Evolutionary conservation across 352 stramenopile species (phyloP).

Genomic region (Phytophthora hibernalis): DNA sequence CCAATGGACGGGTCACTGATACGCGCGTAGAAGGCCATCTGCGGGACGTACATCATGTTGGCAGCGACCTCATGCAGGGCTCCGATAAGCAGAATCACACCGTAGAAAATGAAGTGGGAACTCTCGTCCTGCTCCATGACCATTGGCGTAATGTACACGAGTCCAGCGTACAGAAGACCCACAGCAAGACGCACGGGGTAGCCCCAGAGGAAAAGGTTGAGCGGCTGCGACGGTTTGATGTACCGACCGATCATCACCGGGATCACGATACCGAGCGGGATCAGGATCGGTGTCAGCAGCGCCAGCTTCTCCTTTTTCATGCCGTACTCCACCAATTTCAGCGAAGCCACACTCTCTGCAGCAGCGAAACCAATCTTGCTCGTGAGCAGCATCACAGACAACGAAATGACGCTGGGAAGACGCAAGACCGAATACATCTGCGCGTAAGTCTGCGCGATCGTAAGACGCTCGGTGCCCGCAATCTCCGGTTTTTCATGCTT

Average conservation of each 20-base stretch:
- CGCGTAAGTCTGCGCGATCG: conserved; percentile 90
- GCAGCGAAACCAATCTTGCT: conserved; percentile 93
- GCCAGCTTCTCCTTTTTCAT: conserved; percentile 94
- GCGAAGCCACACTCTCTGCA: conserved; percentile 89
- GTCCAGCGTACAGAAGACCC: conserved; percentile 81
- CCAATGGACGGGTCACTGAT: conserved; percentile 98
- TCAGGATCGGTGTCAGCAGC: conserved; percentile 86
- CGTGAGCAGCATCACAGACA: conserved; percentile 92
- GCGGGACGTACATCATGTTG: conserved; percentile 94
- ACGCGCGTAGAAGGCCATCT: conserved; percentile 99
- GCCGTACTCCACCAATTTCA: conserved; percentile 94
- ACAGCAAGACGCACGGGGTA: conserved; percentile 88
- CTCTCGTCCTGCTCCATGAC: conserved; percentile 82
- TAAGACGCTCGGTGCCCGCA: conserved; percentile 70
- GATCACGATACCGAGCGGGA: conserved; percentile 90
- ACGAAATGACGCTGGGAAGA: conserved; percentile 86
- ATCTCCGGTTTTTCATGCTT: conserved; percentile 87
- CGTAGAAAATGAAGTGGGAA: conserved; percentile 83
- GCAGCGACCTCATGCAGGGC: conserved; percentile 84
- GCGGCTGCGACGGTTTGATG: conserved; percentile 74
- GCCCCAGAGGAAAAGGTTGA: conserved; percentile 82
- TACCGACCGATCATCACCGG: conserved; percentile 78
- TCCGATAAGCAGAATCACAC: conserved; percentile 70
- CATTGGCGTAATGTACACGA: conserved; percentile 84
- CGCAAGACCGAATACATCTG: conserved; percentile 89